phyloP scores from a whole-genome alignment of 2,329 filamentous ascomycete genomes.

The Penicillium carneum region DNA sequence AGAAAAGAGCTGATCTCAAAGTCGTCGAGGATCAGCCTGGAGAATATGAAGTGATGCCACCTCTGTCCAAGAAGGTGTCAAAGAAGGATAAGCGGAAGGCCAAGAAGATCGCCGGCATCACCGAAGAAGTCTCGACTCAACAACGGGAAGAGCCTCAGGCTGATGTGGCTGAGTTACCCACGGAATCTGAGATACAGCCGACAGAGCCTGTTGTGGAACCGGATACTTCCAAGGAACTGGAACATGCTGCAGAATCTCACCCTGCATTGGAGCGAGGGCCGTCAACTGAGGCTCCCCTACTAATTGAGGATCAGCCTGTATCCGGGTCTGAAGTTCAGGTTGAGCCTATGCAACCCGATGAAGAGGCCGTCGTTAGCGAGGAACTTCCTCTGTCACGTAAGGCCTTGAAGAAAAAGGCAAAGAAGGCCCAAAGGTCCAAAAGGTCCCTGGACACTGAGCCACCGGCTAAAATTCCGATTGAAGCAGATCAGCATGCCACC shows the following conservation, averaged over 20 bases:
- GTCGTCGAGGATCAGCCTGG: slow-evolving; percentile 3
- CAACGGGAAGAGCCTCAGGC: slow-evolving; percentile 2
- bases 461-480: slow-evolving; percentile 8
- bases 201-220: slow-evolving; percentile 2
- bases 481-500: slow-evolving; percentile 6
- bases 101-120: slow-evolving; percentile 26
- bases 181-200: not conserved
- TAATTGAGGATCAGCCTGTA: slow-evolving; percentile 8
- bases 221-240: slow-evolving; percentile 6
- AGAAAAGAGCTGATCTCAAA: slow-evolving; percentile 15
- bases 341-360: slow-evolving; percentile 14
- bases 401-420: slow-evolving; percentile 47
- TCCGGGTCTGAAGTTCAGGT: slow-evolving; percentile 5
- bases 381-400: slow-evolving; percentile 28
- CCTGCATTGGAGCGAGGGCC: slow-evolving; percentile 4
- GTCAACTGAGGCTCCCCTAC: not conserved
- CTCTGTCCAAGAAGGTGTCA: slow-evolving; percentile 30
- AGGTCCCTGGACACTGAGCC: slow-evolving; percentile 17
- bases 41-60: slow-evolving; percentile 12
- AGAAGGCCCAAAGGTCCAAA: slow-evolving; percentile 38
- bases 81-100: slow-evolving; percentile 38
- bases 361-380: slow-evolving; percentile 12
- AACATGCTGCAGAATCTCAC: slow-evolving; percentile 2
- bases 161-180: slow-evolving; percentile 3
- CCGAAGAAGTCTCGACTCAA: slow-evolving; percentile 11